phyloP scores from a whole-genome alignment of 2,329 filamentous ascomycete genomes.

The Cordyceps farinosa region DNA sequence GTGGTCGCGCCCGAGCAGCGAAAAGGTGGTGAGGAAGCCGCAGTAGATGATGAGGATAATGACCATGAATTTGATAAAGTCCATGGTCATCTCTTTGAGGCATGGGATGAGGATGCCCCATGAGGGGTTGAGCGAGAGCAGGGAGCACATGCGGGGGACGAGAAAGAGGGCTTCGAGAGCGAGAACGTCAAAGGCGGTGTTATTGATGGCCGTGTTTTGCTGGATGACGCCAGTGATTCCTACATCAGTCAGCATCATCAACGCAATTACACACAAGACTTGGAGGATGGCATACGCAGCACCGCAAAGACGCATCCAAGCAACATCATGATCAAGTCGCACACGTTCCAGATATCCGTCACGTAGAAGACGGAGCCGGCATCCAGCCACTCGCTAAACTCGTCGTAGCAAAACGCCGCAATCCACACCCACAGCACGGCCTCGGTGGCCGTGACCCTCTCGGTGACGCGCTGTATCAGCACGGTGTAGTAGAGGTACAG shows the following conservation, averaged over 20 bases:
- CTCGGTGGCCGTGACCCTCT: constrained; percentile 65
- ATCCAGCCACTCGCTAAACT: constrained; percentile 79
- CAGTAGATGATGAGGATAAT: constrained; percentile 79
- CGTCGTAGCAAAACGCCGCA: constrained; percentile 82
- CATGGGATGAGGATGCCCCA: constrained; percentile 89
- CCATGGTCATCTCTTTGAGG: constrained; percentile 89
- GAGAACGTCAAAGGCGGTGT: constrained; percentile 83
- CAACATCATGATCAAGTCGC: constrained; percentile 69
- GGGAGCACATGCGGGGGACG: constrained; percentile 81
- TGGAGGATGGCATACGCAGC: constrained; percentile 52
- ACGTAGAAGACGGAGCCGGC: constrained; percentile 84
- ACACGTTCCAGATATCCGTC: constrained; percentile 77
- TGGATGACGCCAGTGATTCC: constrained; percentile 41
- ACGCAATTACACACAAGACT: neutral
- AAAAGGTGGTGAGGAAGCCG: constrained; percentile 85
- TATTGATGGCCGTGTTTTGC: constrained; percentile 60
- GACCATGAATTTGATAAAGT: constrained; percentile 81
- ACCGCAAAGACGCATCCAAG: constrained; percentile 69
- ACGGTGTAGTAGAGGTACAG: constrained; percentile 83
- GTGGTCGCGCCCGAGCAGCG: constrained; percentile 67
- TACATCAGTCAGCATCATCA: constrained; percentile 20
- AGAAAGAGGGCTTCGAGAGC: constrained; percentile 86
- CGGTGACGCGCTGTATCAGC: constrained; percentile 67
- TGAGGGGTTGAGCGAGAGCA: constrained; percentile 82
- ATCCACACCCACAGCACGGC: constrained; percentile 80